A percentile compares a stretch with the other conserved stretches of the same genome.
These are phyloP conservation scores for Chaetomium globosum DNA, from an alignment of 2,329 filamentous ascomycete genomes.

Conservation along the genomic window DNA sequence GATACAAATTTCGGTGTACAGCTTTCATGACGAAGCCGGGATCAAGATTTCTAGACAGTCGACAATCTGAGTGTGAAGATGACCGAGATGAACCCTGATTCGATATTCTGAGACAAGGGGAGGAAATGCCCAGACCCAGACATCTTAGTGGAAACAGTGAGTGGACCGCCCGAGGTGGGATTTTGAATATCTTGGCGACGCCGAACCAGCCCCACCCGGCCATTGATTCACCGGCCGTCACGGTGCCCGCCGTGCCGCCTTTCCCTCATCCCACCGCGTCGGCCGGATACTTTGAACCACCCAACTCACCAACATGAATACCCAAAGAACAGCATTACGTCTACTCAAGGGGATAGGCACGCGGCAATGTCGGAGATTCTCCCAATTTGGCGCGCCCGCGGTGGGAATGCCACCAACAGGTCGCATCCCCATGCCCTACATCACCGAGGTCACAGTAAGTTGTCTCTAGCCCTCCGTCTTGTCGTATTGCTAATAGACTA, in stretches of 20 bases:
- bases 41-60: not conserved
- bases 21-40: conserved; percentile 5
- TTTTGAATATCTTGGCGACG: not conserved
- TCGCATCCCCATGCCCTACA: conserved; percentile 62
- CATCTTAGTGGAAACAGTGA: not conserved
- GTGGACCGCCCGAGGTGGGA: not conserved
- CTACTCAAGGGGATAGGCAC: conserved; percentile 44
- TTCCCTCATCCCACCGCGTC: not conserved
- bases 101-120: not conserved
- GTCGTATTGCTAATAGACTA: conserved; percentile 46
- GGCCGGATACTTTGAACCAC: not conserved
- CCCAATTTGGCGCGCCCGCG: conserved; percentile 45
- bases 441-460: conserved; percentile 58
- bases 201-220: not conserved
- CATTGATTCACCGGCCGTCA: not conserved
- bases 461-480: conserved; percentile 14
- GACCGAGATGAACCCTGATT: not conserved
- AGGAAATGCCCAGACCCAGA: not conserved
- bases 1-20: not conserved
- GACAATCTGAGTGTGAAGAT: not conserved
- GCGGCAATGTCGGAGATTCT: conserved; percentile 48
- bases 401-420: conserved; percentile 38
- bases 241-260: not conserved
- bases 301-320: conserved; percentile 42
- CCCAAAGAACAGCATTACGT: conserved; percentile 41